These are phyloP conservation scores for Pythium monospermum DNA, from an alignment of 352 stramenopile genomes.

Conservation along the genomic window DNA sequence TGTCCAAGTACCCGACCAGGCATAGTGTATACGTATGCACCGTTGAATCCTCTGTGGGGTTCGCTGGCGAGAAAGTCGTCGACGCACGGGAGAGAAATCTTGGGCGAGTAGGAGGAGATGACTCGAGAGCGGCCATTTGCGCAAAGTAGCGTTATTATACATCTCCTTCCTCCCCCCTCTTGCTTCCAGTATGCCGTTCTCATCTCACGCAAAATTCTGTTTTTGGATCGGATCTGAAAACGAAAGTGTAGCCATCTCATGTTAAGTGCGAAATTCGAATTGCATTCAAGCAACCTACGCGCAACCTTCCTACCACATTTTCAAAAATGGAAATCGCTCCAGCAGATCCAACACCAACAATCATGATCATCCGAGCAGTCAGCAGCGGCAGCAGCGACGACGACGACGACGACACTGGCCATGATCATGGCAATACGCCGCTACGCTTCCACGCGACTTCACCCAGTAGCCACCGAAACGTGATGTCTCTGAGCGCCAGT, in stretches of 20 bases:
- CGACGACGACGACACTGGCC: constrained; percentile 24
- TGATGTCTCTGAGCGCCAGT: neutral
- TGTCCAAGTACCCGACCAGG: constrained; percentile 38
- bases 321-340: neutral
- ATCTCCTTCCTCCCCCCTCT: too few species aligned
- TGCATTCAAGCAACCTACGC: neutral
- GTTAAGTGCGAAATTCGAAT: neutral
- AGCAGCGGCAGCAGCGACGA: constrained; percentile 45
- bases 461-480: neutral
- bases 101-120: too few species aligned
- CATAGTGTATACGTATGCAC: constrained; percentile 52
- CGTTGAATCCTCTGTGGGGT: too few species aligned
- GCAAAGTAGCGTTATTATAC: too few species aligned
- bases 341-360: neutral
- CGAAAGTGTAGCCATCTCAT: constrained; percentile 8
- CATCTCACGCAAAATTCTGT: neutral
- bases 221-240: neutral
- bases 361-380: constrained; percentile 75
- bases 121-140: too few species aligned
- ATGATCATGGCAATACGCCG: too few species aligned
- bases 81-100: too few species aligned
- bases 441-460: neutral
- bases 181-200: too few species aligned
- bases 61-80: too few species aligned
- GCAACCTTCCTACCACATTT: constrained; percentile 2